phyloP scores from a whole-genome alignment of 1,284 basidiomycete genomes.

The Moniliophthora roreri region DNA sequence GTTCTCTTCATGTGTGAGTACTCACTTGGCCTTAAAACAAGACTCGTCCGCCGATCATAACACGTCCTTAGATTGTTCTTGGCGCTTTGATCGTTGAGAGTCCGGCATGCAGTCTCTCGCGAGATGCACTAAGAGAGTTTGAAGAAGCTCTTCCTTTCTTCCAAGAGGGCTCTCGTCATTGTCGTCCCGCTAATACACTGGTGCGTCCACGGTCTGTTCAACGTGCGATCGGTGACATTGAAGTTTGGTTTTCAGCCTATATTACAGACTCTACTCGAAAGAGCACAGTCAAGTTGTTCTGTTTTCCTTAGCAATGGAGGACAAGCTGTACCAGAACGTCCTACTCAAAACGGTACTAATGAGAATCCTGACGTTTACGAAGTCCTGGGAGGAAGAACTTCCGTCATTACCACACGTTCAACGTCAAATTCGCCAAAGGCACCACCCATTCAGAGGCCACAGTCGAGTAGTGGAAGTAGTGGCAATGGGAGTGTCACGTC shows the following conservation, averaged over 20 bases:
- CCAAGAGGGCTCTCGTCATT: slow-evolving; percentile 38
- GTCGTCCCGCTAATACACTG: slow-evolving; percentile 38
- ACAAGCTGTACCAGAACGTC: neutral
- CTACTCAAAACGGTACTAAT: neutral
- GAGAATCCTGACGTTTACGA: slow-evolving; percentile 9
- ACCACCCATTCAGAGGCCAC: neutral
- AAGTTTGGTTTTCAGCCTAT: slow-evolving; percentile 18
- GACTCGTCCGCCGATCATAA: neutral
- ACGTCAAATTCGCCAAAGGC: neutral
- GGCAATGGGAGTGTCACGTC: neutral
- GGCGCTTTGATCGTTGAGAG: slow-evolving; percentile 47
- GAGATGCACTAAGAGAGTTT: slow-evolving; percentile 39
- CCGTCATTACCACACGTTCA: slow-evolving; percentile 6
- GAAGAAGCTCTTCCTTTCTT: slow-evolving; percentile 38
- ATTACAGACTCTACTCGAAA: slow-evolving; percentile 13
- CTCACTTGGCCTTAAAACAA: neutral
- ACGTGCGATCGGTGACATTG: neutral
- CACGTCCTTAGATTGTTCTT: slow-evolving; percentile 37
- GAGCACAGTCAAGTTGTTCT: neutral
- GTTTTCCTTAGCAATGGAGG: slow-evolving; percentile 6
- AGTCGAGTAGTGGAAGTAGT: neutral
- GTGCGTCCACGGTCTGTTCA: slow-evolving; percentile 23
- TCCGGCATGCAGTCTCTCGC: slow-evolving; percentile 41
- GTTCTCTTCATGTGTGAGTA: slow-evolving; percentile 50
- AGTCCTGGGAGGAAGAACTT: slow-evolving; percentile 11